Base-by-base conservation (phyloP, 305 asterid species). In the Fraxinus floribunda region DNA sequence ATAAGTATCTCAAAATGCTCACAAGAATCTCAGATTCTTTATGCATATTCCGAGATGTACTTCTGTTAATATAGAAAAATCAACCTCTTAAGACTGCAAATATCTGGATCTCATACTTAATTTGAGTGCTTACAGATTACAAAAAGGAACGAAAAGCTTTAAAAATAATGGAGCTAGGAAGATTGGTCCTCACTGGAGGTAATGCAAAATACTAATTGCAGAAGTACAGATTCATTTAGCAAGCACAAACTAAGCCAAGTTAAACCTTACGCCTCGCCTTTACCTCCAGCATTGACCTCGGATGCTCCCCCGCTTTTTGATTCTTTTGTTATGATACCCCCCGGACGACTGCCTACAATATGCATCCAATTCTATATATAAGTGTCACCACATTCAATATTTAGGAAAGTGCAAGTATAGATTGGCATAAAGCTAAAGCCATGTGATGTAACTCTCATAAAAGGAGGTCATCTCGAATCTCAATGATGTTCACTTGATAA, bases 301-400 rank as follows among this genome's bases (percentile, higher is more conserved):
- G 88, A 44, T 20, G 85, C 76, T 71, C 83, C 81, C 13, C 83
- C 80, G 1, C 83, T 64, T 79, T 70, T 83, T 75, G 84, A 41
- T 64, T 86, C 89, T 83, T 66, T 81, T 24, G 36, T 49, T 36
- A 76, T 39, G 44, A 10, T 79, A 72, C 76, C 87, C 78, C 87
- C 89, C 29, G 68, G 87, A 62, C 41, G 86, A 84, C 79, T 79
- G 36, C 91, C 90, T 90, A 82, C 77, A 84, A 11, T 36, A 36
- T 13, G 64, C 46, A 62, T 39, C 24, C 7, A 32, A 55, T 34
- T 30, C 75, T 34, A 34, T 7, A 35, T 13, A 35, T 52, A 41
- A n/a, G 62, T 60, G 20, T 71, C 38, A 77, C 34, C 70, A 77
- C 76, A 75, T 68, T 32, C 68, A 10, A 73, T 20, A 30, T 26